A percentile compares a stretch with the other conserved stretches of the same genome.
These are phyloP conservation scores for Suillus ampliporus DNA, from an alignment of 768 basidiomycete species.

Conservation along the genomic window DNA sequence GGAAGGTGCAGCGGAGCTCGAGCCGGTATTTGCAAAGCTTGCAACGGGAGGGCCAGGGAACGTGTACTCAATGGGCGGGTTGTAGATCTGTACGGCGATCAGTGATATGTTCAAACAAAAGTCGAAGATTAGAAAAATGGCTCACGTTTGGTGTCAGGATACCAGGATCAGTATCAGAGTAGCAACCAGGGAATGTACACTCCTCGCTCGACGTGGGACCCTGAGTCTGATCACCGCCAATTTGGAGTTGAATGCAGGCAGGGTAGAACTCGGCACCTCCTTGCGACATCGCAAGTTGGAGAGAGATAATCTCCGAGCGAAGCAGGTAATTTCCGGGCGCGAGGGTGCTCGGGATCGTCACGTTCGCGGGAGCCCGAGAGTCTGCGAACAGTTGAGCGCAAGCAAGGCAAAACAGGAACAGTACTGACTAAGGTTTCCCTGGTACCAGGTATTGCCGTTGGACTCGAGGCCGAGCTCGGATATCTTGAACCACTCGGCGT, in stretches of 20 bases:
- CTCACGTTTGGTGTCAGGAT: slow-evolving; percentile 58
- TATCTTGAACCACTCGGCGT: slow-evolving; percentile 79
- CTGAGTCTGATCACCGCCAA: slow-evolving; percentile 34
- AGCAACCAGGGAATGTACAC: slow-evolving; percentile 73
- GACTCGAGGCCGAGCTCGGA: slow-evolving; percentile 52
- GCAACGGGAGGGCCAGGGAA: slow-evolving; percentile 63
- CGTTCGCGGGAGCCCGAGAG: slow-evolving; percentile 42
- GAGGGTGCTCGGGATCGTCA: slow-evolving; percentile 56
- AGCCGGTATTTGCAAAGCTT: slow-evolving; percentile 39
- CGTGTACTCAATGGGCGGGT: slow-evolving; percentile 42
- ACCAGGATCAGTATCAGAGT: slow-evolving; percentile 71
- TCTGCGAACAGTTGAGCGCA: slow-evolving; percentile 28
- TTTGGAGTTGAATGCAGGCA: slow-evolving; percentile 34
- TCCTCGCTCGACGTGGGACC: slow-evolving; percentile 36
- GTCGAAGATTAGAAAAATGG: neutral
- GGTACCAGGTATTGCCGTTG: slow-evolving; percentile 50
- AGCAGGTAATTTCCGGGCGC: slow-evolving; percentile 74
- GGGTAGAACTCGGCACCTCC: slow-evolving; percentile 59
- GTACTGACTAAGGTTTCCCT: slow-evolving; percentile 53
- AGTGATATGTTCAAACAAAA: neutral
- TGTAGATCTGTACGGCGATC: slow-evolving; percentile 30
- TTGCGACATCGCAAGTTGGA: slow-evolving; percentile 60
- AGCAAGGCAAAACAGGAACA: neutral
- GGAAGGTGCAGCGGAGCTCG: slow-evolving; percentile 18
- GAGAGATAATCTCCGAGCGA: slow-evolving; percentile 79